phyloP scores from a whole-genome alignment of 108 stramenopile species.

The Nitzschia palea region DNA sequence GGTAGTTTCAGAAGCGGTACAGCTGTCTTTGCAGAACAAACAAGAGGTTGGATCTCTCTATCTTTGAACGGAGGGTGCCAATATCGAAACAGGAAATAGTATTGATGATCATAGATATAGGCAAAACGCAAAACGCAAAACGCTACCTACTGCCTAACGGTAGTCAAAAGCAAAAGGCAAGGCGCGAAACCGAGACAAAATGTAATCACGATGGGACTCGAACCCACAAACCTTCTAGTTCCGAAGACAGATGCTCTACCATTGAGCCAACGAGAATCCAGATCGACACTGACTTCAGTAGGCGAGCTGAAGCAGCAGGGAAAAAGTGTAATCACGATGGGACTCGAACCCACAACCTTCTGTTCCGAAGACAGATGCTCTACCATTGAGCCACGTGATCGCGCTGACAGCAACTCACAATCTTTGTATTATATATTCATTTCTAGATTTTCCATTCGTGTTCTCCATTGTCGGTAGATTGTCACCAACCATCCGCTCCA shows the following conservation, averaged over 20 bases:
- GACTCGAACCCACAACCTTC: slow-evolving; percentile 93
- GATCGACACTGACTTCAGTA: neutral
- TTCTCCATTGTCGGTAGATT: neutral
- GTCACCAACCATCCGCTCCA: neutral
- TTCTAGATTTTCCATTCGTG: neutral
- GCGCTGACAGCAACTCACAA: neutral
- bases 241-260: slow-evolving; percentile 95
- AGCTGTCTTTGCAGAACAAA: too few species aligned
- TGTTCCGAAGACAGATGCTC: slow-evolving; percentile 95
- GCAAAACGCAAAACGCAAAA: too few species aligned
- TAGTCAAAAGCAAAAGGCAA: too few species aligned
- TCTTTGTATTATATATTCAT: neutral
- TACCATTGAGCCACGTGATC: slow-evolving; percentile 88
- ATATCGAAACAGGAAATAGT: too few species aligned
- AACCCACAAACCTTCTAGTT: slow-evolving; percentile 93
- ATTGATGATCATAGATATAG: too few species aligned
- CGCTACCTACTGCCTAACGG: too few species aligned
- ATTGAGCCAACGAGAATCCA: slow-evolving; percentile 83
- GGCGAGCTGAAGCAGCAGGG: too few species aligned
- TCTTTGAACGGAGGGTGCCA: too few species aligned
- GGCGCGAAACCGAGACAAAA: slow-evolving; percentile 72
- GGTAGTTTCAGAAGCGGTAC: too few species aligned
- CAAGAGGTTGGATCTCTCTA: too few species aligned
- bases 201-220: slow-evolving; percentile 79
- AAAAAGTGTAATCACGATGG: slow-evolving; percentile 62